Evolutionary conservation across 441 rosid genomes (phyloP).

Genomic region (Mallotus repandus): DNA sequence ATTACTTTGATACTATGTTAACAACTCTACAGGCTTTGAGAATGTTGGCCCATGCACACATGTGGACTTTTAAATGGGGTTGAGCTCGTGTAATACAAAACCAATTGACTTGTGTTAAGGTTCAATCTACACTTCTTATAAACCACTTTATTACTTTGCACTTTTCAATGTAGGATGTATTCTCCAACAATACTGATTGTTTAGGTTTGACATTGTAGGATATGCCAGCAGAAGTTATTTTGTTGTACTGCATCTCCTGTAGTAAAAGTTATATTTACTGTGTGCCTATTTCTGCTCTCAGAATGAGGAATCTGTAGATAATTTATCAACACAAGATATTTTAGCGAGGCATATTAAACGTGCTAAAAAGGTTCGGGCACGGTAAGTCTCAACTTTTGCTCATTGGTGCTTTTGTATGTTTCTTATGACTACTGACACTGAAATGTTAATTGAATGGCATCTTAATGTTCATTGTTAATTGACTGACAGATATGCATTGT

Average conservation of each 20-base stretch:
- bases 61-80: no score
- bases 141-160: no score
- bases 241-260: neutral
- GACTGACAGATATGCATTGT: no score
- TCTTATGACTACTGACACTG: neutral
- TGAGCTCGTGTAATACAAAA: no score
- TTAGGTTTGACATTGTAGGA: neutral
- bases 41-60: no score
- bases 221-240: neutral
- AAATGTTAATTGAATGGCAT: neutral
- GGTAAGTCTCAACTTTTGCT: conserved; percentile 41
- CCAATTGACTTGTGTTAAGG: no score
- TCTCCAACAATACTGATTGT: no score
- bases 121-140: no score
- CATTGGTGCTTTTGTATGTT: neutral
- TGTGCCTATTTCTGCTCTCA: conserved; percentile 25
- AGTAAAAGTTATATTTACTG: neutral
- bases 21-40: no score
- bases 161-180: no score
- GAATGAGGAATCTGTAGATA: conserved; percentile 58
- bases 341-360: conserved; percentile 64
- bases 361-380: conserved; percentile 75
- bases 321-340: conserved; percentile 61
- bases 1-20: no score
- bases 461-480: neutral